phyloP scores from a whole-genome alignment of 2,329 filamentous ascomycete genomes.

The Rhynchosporium agropyri region DNA sequence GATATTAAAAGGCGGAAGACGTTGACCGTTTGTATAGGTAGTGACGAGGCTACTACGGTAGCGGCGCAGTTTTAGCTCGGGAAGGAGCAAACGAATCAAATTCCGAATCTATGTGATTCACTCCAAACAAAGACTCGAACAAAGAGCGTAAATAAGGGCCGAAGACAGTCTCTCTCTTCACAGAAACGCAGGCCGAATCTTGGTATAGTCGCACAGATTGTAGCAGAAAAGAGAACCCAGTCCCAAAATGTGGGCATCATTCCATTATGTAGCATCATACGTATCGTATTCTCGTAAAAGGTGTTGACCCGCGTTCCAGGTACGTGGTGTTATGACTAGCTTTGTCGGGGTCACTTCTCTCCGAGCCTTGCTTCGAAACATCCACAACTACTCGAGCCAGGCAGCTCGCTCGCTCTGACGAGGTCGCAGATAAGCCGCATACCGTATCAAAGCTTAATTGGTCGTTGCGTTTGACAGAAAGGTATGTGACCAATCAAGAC shows the following conservation, averaged over 20 bases:
- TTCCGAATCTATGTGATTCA: not conserved
- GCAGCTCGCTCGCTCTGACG: not conserved
- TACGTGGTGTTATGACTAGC: not conserved
- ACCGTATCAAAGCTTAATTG: conserved; percentile 8
- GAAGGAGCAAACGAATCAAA: not conserved
- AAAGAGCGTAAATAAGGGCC: not conserved
- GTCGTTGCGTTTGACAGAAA: conserved; percentile 10
- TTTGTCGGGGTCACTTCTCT: conserved; percentile 6
- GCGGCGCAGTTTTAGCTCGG: not conserved
- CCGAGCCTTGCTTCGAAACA: conserved; percentile 6
- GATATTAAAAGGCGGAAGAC: not conserved
- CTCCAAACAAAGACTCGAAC: not conserved
- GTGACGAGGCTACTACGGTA: not conserved
- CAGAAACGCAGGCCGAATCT: not conserved
- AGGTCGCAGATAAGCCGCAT: conserved; percentile 9
- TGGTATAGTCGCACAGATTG: no score
- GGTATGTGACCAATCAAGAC: not conserved
- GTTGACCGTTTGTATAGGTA: no score
- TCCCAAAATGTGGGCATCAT: conserved; percentile 7
- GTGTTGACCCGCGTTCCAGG: conserved; percentile 1
- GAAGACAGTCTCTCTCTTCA: not conserved
- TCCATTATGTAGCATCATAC: not conserved
- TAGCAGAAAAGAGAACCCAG: not conserved
- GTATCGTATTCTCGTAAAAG: not conserved
- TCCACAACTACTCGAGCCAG: not conserved